Evolutionary conservation across 352 stramenopile genomes (phyloP).

Genomic region (Globisporangium paddicum): DNA sequence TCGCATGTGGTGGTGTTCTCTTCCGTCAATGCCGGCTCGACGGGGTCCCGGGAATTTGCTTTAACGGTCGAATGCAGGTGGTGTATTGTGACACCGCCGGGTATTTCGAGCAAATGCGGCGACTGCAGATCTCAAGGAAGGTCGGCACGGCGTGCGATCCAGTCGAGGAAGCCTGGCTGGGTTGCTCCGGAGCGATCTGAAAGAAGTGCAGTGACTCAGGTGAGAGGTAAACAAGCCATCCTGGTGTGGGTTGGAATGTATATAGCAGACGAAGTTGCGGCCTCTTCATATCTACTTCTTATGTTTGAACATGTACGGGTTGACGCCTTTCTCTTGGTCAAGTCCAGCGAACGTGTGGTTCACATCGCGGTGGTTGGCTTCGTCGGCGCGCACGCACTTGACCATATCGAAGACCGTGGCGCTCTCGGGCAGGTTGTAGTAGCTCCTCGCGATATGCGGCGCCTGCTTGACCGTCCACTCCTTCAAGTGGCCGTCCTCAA

Average conservation of each 20-base stretch:
- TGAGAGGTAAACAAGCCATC: too few species aligned
- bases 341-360: background rate
- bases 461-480: background rate
- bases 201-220: too few species aligned
- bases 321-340: background rate
- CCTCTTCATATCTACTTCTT: background rate
- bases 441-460: background rate
- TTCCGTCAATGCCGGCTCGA: background rate
- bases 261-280: too few species aligned
- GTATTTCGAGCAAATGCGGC: background rate
- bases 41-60: slow-evolving; percentile 7
- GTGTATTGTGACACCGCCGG: background rate
- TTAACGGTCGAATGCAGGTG: slow-evolving; percentile 8
- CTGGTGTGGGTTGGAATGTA: too few species aligned
- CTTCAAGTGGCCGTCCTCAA: background rate
- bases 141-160: background rate
- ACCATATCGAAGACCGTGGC: background rate
- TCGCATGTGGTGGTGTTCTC: background rate
- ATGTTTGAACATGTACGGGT: background rate
- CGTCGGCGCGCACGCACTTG: background rate
- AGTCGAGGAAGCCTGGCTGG: background rate
- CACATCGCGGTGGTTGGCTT: background rate
- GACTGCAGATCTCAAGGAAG: background rate
- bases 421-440: background rate
- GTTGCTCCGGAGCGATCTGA: too few species aligned